Conservation (phyloP, 129 eudicot genomes). For the Cynara cardunculus region DNA sequence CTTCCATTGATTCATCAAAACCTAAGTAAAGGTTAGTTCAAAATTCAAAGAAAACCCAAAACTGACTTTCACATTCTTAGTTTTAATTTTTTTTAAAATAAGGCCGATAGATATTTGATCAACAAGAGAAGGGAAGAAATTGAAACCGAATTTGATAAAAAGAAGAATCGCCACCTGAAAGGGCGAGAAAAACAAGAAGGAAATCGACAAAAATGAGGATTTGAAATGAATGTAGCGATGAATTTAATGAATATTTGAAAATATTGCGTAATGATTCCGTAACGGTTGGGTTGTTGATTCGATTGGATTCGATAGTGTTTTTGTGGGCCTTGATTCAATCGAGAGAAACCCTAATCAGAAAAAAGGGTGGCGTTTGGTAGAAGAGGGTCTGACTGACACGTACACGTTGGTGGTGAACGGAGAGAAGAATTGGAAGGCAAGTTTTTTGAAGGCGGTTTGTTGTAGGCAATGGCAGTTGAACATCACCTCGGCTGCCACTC, state of each 20-base stretch:
- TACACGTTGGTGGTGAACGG: slow-evolving; percentile 17
- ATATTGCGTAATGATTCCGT: slow-evolving; percentile 26
- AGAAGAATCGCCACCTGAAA: slow-evolving; percentile 29
- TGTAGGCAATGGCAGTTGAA: slow-evolving; percentile 17
- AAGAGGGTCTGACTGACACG: slow-evolving; percentile 22
- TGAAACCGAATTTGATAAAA: neutral
- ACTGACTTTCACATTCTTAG: neutral
- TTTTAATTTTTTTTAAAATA: neutral
- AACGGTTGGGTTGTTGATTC: slow-evolving; percentile 28
- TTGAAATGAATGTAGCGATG: slow-evolving; percentile 3
- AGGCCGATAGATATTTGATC: slow-evolving; percentile 3
- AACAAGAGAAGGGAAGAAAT: neutral
- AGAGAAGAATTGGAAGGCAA: slow-evolving; percentile 26
- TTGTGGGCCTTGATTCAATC: slow-evolving; percentile 1
- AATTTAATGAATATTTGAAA: neutral
- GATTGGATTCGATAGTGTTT: neutral
- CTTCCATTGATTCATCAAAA: neutral
- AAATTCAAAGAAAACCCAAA: slow-evolving; percentile 2
- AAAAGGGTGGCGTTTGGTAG: slow-evolving; percentile 11
- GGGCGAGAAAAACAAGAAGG: slow-evolving; percentile 25
- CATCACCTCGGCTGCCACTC: neutral
- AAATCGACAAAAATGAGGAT: slow-evolving; percentile 3
- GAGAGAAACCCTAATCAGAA: slow-evolving; percentile 22
- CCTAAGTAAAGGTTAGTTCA: neutral
- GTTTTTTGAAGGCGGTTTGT: slow-evolving; percentile 8